Evolutionary conservation across 768 basidiomycete genomes (phyloP), one percentile per base, ranked within the genome.

Genomic region (Termitomyces sp.): DNA sequence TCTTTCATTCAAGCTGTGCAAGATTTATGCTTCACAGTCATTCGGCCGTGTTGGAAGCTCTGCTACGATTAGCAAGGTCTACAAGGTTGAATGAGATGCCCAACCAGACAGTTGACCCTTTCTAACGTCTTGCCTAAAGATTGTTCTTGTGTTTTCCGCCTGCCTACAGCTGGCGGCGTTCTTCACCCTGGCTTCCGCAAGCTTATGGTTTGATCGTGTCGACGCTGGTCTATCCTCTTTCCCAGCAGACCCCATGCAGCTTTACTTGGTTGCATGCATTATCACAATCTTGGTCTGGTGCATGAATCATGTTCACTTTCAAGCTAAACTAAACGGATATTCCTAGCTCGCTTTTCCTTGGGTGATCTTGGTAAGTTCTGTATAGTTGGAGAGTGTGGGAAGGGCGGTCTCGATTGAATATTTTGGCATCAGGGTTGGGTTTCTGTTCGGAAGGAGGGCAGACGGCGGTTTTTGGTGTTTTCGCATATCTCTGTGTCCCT

Each of bases 31-130:
- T 14, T 71, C 63, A 3, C 73, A 75, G 60, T 75, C 77, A 1
- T 80, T 83, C 63, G 73, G 72, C 48, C 76, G 77, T 5, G 79
- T 84, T 43, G 82, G 81, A 18, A 75, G 80, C 18, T 74, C 79
- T 10, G 62, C 72, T 3, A 63, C 63, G 45, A 71, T 84, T 20
- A 73, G 75, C 60, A 69, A 73, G 20, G 66, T 82, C 30, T 80
- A 83, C 68, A 81, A 75, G 72, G 83, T 79, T 36, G 22, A 50
- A 36, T 8, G 4, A 36, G 18, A 26, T 41, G 3, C 48, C 28
- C 9, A n/a, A 35, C 22, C 7, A 28, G 20, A 13, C 49, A 0
- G 8, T 40, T 14, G 11, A 22, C 9, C 47, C 22, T 14, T 45
- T 18, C 24, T 20, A 51, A 44, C 46, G 9, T 38, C 51, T 41